Evolutionary conservation across 768 basidiomycete species (phyloP).

Genomic region (Trametes sanguinea): DNA sequence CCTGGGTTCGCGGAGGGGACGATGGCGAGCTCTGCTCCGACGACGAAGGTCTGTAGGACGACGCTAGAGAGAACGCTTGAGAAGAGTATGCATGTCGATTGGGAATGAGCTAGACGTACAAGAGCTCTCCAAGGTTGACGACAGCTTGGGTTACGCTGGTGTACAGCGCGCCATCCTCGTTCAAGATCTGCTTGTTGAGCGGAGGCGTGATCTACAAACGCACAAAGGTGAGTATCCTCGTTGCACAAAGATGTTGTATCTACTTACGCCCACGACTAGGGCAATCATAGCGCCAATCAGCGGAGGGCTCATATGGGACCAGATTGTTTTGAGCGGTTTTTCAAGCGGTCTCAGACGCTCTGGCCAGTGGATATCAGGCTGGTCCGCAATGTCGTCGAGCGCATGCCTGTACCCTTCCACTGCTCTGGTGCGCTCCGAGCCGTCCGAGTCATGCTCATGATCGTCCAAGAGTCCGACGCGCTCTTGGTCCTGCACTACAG

Average conservation of each 20-base stretch:
- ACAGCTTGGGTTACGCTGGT: conserved; percentile 27
- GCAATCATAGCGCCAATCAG: conserved; percentile 32
- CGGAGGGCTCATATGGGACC: conserved; percentile 29
- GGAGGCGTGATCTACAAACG: conserved; percentile 26
- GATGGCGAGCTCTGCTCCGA: conserved; percentile 33
- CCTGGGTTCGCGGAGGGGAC: conserved; percentile 27
- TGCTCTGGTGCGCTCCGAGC: conserved; percentile 2
- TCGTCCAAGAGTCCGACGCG: conserved; percentile 32
- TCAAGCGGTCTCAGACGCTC: conserved; percentile 17
- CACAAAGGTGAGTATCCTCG: not conserved
- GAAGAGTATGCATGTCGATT: not conserved
- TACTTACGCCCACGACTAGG: conserved; percentile 29
- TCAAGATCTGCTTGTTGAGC: conserved; percentile 25
- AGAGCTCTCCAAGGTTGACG: conserved; percentile 32
- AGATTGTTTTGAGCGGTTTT: conserved; percentile 25
- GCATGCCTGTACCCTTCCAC: conserved; percentile 13
- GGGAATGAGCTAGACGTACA: conserved; percentile 22
- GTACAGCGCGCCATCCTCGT: conserved; percentile 28
- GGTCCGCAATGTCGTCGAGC: conserved; percentile 25
- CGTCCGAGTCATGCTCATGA: conserved; percentile 15
- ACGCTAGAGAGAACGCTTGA: conserved; percentile 22
- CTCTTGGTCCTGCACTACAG: conserved; percentile 31
- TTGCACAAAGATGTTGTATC: too few species aligned
- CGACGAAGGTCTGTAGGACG: conserved; percentile 32
- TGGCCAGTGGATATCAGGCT: conserved; percentile 32